Percentiles rank a stretch among this genome's conserved stretches.
Evolutionary conservation across 305 asterid genomes (phyloP).

Genomic region (Fraxinus paxiana): DNA sequence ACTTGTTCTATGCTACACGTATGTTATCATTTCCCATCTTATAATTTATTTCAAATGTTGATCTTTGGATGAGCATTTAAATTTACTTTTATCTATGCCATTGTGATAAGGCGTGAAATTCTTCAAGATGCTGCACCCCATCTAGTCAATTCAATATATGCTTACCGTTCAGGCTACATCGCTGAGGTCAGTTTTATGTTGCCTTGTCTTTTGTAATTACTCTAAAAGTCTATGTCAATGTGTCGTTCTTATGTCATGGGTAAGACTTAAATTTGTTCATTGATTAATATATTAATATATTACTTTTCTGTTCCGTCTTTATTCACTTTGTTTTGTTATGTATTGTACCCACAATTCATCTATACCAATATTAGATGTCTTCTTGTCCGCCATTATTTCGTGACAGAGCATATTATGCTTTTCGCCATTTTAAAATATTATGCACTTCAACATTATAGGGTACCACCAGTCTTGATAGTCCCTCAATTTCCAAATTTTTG

Average conservation of each 20-base stretch:
- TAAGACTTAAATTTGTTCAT: background rate
- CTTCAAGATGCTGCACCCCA: constrained; percentile 71
- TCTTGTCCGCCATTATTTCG: background rate
- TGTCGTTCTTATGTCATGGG: background rate
- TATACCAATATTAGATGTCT: background rate
- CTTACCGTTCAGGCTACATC: constrained; percentile 83
- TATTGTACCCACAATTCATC: constrained; percentile 2
- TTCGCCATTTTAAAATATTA: background rate
- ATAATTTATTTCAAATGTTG: constrained; percentile 14
- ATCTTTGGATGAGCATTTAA: constrained; percentile 16
- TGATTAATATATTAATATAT: background rate
- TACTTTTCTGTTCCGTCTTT: background rate
- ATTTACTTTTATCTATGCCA: constrained; percentile 26
- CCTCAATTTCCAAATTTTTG: background rate
- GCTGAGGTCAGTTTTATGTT: constrained; percentile 68
- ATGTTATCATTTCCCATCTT: constrained; percentile 32
- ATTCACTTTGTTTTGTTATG: background rate
- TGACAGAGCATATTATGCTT: background rate
- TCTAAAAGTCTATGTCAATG: constrained; percentile 6
- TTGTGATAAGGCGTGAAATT: constrained; percentile 69
- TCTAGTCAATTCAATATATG: constrained; percentile 54
- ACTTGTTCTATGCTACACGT: constrained; percentile 91
- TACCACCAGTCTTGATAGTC: background rate
- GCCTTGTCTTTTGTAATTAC: constrained; percentile 19
- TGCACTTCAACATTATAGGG: background rate